Evolutionary conservation across 495 filamentous ascomycete genomes (phyloP).

Genomic region (Tuber magnatum): DNA sequence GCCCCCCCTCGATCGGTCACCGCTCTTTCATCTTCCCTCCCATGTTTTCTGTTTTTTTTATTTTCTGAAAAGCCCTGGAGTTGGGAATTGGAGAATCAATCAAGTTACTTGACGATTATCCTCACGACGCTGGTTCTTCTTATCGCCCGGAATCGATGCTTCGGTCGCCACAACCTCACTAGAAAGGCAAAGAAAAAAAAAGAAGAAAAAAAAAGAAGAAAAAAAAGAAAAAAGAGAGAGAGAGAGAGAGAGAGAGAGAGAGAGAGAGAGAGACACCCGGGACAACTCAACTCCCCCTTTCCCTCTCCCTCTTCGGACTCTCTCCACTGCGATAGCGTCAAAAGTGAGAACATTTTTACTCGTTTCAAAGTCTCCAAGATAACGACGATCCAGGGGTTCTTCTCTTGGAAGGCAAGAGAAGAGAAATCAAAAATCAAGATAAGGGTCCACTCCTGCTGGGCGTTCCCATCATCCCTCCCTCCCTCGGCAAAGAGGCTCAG

Average conservation of each 20-base stretch:
- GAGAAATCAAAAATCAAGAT: neutral
- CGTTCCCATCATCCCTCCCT: neutral
- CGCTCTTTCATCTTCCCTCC: too few relatives aligned
- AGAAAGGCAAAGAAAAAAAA: neutral
- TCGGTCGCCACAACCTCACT: neutral
- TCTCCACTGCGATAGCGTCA: neutral
- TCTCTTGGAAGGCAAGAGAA: neutral
- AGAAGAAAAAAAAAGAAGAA: too few relatives aligned
- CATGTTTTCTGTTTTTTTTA: neutral
- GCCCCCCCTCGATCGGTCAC: neutral
- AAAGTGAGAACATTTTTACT: neutral
- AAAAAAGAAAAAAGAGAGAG: neutral
- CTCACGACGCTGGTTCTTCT: neutral
- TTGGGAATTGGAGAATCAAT: neutral
- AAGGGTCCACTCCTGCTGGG: neutral
- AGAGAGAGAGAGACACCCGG: neutral
- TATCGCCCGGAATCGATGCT: neutral
- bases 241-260: too few relatives aligned
- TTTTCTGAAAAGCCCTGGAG: neutral
- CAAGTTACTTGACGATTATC: neutral
- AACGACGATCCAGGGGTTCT: neutral
- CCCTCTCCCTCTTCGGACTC: neutral
- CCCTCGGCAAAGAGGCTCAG: neutral
- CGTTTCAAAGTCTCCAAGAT: neutral
- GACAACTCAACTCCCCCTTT: neutral